These are phyloP conservation scores for Sphaerulina populicola DNA, from an alignment of 2,329 filamentous ascomycete species.

Conservation along the genomic window DNA sequence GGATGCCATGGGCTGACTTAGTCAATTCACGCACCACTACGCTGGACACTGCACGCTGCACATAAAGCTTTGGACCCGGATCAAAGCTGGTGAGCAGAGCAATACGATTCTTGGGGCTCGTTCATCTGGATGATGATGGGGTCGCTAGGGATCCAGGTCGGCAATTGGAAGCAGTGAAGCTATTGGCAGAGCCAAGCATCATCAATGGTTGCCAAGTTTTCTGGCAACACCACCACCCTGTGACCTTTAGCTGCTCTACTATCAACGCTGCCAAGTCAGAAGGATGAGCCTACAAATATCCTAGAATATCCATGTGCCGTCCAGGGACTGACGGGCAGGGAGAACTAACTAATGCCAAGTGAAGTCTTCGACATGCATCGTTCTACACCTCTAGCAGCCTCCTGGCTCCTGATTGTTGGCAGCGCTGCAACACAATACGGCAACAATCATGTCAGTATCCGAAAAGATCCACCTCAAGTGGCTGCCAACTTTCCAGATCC, in stretches of 20 bases:
- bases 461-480: constrained; percentile 30
- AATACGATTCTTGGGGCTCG: neutral
- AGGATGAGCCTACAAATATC: too few relatives aligned
- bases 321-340: too few relatives aligned
- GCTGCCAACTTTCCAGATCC: constrained; percentile 31
- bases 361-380: neutral
- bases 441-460: constrained; percentile 27
- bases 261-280: too few relatives aligned
- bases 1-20: neutral
- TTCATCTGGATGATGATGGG: too few relatives aligned
- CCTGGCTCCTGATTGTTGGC: neutral
- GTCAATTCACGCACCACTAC: neutral
- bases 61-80: neutral
- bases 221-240: too few relatives aligned
- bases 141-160: neutral
- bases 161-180: neutral
- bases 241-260: too few relatives aligned
- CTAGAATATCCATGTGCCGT: too few relatives aligned
- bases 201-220: too few relatives aligned
- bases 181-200: too few relatives aligned
- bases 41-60: neutral
- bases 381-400: neutral
- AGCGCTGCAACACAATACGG: constrained; percentile 24
- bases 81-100: neutral
- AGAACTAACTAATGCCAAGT: too few relatives aligned